Evolutionary conservation across 148 eudicot species (phyloP).

Genomic region (Silene conica): DNA sequence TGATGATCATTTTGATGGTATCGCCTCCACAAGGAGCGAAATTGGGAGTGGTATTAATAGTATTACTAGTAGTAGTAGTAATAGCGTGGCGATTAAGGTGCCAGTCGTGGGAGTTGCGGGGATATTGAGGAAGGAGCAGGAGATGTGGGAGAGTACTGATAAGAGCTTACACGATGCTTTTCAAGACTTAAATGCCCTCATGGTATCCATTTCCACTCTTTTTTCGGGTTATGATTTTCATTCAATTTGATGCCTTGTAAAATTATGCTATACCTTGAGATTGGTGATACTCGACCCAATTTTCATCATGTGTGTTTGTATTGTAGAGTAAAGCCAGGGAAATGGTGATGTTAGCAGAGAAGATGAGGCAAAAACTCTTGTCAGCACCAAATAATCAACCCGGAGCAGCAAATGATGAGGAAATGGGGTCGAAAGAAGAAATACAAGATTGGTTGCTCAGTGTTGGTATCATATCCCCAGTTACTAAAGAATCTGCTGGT

Average conservation of each 20-base stretch:
- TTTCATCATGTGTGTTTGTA: not conserved
- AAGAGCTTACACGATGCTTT: constrained; percentile 97
- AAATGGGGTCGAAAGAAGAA: constrained; percentile 90
- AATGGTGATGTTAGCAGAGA: constrained; percentile 97
- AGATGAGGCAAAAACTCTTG: constrained; percentile 89
- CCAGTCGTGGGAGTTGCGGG: constrained; percentile 92
- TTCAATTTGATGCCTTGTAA: too few species aligned
- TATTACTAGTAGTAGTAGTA: not conserved
- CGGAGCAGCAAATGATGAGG: constrained; percentile 58
- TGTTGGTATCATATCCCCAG: constrained; percentile 97
- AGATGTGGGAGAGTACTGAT: constrained; percentile 98
- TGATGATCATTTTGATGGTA: not conserved
- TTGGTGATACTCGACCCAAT: too few species aligned
- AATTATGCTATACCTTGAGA: too few species aligned
- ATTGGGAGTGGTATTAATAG: too few species aligned
- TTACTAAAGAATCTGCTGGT: constrained; percentile 96
- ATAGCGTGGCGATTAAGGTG: constrained; percentile 41
- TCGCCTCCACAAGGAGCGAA: too few species aligned
- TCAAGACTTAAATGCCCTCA: constrained; percentile 90
- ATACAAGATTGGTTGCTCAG: constrained; percentile 94
- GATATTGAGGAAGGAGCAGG: constrained; percentile 95
- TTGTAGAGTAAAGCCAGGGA: constrained; percentile 90
- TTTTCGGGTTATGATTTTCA: too few species aligned
- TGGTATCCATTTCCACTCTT: constrained; percentile 38
- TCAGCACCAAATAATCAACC: constrained; percentile 55